Percentiles rank a stretch among this genome's conserved stretches.
These are phyloP conservation scores for Chrysochromulina parva DNA, from an alignment of 78 protist species.

Conservation along the genomic window DNA sequence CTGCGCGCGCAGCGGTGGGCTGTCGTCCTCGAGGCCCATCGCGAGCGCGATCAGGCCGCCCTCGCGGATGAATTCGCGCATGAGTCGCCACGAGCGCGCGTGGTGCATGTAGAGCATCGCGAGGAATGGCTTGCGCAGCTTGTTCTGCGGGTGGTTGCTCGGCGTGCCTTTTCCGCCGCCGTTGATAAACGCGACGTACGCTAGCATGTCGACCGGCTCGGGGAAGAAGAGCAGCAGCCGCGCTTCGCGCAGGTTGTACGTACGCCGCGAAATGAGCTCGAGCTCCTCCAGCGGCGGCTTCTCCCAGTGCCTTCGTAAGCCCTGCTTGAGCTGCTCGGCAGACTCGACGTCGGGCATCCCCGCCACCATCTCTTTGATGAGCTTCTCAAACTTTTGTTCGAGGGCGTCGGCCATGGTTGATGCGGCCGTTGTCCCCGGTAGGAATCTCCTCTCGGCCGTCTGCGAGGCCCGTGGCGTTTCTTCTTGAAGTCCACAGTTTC, in stretches of 20 bases:
- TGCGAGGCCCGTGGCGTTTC: neutral
- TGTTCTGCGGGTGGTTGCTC: neutral
- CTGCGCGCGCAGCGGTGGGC: neutral
- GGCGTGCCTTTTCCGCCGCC: neutral
- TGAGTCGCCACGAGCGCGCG: neutral
- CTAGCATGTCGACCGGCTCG: neutral
- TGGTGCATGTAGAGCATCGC: neutral
- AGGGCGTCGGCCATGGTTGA: neutral
- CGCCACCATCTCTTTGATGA: neutral
- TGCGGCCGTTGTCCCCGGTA: neutral
- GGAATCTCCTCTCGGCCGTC: neutral
- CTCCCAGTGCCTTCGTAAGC: neutral
- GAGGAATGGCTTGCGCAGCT: neutral
- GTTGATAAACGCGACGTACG: neutral
- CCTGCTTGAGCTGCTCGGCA: neutral
- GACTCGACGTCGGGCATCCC: neutral
- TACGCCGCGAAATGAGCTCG: neutral
- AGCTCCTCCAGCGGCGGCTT: neutral
- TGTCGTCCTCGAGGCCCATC: neutral
- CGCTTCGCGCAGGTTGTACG: neutral
- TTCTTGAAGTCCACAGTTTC: neutral
- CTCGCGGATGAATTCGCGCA: neutral
- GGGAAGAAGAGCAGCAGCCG: constrained; percentile 6
- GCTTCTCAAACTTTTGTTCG: neutral
- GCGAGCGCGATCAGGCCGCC: neutral